Base-by-base conservation (phyloP, 2,329 filamentous ascomycete species). In the Periconia sp. region DNA sequence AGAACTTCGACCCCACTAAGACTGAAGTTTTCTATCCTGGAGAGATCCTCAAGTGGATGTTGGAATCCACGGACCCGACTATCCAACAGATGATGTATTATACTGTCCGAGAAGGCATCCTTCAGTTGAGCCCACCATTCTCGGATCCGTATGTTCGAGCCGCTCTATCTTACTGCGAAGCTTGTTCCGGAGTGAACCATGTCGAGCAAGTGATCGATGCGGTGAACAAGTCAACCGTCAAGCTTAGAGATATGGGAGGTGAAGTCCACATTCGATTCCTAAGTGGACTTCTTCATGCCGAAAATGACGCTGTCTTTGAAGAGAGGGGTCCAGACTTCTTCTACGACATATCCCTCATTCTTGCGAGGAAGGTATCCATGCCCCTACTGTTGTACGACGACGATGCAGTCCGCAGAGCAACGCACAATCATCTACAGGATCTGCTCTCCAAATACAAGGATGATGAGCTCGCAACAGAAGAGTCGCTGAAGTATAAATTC, bases 121-220 rank as follows among this genome's bases (percentile, higher is more conserved):
- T 28, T 8, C 41, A 46, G 8, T 51, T 69, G 8, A 51, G 50
- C 15, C 56, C 57, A 16, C 56, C 58, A 1, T 55, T 46, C 26
- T 59, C 59, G 18, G 63, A 68, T 32, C 52, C 61, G 12, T 71
- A 68, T 44, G 49, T 71, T 10, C 55, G 53, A 35, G 61, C 63
- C 6, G 66, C 63, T 5, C 40, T 65, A 2, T 46, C 56, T 11
- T 70, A 60, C 33, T 70, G 67, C 39, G 52, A 65, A 43, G 54
- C 36, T 18, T 57, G 42, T 23, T 46, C 55, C 4, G 46, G 41
- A 2, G 4, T 36, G 4, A 47, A 50, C 5, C 32, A 52, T 9
- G 48, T 65, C n/a, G 16, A 39, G 4, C 43, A 41, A 21, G 43
- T 69, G 19, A 55, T 63, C 18, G 50, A 46, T 3, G 31, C 43